phyloP scores from a whole-genome alignment of 1,284 basidiomycete species.

The Apiotrichum porosum region DNA sequence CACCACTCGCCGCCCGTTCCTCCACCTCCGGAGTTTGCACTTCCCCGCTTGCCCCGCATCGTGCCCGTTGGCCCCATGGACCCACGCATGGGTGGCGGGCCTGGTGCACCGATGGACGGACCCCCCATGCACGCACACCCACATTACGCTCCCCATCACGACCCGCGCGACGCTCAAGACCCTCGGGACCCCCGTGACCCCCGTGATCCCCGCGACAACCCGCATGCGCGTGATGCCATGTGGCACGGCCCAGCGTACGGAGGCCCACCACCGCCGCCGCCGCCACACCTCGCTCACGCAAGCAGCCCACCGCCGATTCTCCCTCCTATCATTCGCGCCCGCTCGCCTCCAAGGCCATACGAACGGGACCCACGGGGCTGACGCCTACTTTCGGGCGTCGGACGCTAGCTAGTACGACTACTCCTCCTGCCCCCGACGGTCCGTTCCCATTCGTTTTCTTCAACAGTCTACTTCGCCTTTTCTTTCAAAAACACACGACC shows the following conservation, averaged over 20 bases:
- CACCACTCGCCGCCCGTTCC: background rate
- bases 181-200: background rate
- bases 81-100: no score
- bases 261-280: background rate
- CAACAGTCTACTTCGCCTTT: no score
- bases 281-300: background rate
- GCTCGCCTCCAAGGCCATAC: constrained; percentile 9
- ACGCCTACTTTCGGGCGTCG: no score
- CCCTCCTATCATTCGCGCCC: constrained; percentile 14
- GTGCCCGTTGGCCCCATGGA: constrained; percentile 4
- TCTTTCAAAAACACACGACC: no score
- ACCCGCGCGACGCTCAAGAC: background rate
- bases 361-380: constrained; percentile 10
- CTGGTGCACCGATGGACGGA: background rate
- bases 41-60: constrained; percentile 12
- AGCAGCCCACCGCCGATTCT: constrained; percentile 10
- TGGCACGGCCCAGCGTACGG: no score
- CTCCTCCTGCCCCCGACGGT: no score
- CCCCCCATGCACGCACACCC: background rate
- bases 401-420: no score
- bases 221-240: no score
- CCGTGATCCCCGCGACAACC: background rate
- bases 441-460: no score
- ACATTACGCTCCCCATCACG: constrained; percentile 1
- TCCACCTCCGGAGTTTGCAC: constrained; percentile 2